Conservation (phyloP, 1,284 basidiomycete genomes). For the Albatrellus sp. region DNA sequence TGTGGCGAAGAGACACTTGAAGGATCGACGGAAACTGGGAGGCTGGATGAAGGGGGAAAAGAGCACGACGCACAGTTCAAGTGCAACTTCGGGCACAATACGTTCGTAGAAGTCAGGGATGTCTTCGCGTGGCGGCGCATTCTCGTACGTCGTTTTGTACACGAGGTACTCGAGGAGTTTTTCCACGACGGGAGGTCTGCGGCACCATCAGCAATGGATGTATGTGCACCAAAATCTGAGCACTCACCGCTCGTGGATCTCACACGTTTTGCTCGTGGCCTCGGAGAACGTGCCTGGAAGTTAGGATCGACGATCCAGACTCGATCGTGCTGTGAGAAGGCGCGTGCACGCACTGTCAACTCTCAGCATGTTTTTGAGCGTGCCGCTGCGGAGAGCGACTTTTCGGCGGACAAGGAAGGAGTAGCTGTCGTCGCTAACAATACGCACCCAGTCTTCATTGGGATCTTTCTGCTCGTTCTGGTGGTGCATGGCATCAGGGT, state of each 20-base stretch:
- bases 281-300: slow-evolving; percentile 36
- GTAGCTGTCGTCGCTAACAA: slow-evolving; percentile 49
- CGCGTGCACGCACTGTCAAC: slow-evolving; percentile 17
- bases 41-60: no score
- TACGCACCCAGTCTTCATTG: slow-evolving; percentile 45
- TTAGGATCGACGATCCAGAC: slow-evolving; percentile 1
- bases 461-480: not conserved
- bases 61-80: slow-evolving; percentile 58
- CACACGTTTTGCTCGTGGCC: slow-evolving; percentile 33
- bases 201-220: not conserved
- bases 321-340: no score
- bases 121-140: slow-evolving; percentile 47
- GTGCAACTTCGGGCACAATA: slow-evolving; percentile 66
- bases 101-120: slow-evolving; percentile 72
- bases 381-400: slow-evolving; percentile 43
- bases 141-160: slow-evolving; percentile 63
- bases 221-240: not conserved
- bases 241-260: slow-evolving; percentile 33
- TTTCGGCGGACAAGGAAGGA: slow-evolving; percentile 47
- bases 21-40: no score
- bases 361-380: slow-evolving; percentile 35
- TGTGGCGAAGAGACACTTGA: no score
- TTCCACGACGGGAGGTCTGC: slow-evolving; percentile 65
- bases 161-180: slow-evolving; percentile 75
- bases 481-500: no score